phyloP scores from a whole-genome alignment of 306 rosid species.

The Vigna nakashimae region DNA sequence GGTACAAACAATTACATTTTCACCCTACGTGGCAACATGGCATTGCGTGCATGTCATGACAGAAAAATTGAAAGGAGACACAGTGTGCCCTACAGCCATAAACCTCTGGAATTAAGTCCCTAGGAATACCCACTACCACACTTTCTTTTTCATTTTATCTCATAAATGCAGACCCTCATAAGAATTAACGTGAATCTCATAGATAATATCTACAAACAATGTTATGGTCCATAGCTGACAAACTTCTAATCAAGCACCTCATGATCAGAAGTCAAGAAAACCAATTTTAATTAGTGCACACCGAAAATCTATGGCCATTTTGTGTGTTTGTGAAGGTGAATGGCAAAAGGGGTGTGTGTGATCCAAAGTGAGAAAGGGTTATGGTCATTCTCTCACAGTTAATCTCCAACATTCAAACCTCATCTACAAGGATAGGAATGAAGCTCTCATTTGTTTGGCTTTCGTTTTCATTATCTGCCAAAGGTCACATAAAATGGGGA shows the following conservation, averaged over 20 bases:
- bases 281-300: not conserved
- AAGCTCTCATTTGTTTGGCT: conserved; percentile 69
- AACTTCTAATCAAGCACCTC: conserved; percentile 9
- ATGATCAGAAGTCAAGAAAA: not conserved
- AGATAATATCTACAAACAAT: conserved; percentile 46
- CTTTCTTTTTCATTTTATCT: not conserved
- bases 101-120: conserved; percentile 27
- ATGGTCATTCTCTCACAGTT: conserved; percentile 50
- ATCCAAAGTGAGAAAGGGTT: conserved; percentile 45
- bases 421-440: conserved; percentile 73
- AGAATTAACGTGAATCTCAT: conserved; percentile 50
- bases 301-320: not conserved
- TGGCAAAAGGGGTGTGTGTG: conserved; percentile 30
- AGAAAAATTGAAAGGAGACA: conserved; percentile 31
- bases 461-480: conserved; percentile 76
- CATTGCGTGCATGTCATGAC: conserved; percentile 41
- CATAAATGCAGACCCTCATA: not conserved
- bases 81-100: conserved; percentile 41
- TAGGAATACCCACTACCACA: conserved; percentile 51
- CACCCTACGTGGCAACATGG: conserved; percentile 44
- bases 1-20: conserved; percentile 1
- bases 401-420: conserved; percentile 78
- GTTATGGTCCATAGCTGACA: conserved; percentile 24
- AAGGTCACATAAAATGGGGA: conserved; percentile 42
- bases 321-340: conserved; percentile 7